Conservation (phyloP, 345 rosid genomes). For the Moricandia arvensis region DNA sequence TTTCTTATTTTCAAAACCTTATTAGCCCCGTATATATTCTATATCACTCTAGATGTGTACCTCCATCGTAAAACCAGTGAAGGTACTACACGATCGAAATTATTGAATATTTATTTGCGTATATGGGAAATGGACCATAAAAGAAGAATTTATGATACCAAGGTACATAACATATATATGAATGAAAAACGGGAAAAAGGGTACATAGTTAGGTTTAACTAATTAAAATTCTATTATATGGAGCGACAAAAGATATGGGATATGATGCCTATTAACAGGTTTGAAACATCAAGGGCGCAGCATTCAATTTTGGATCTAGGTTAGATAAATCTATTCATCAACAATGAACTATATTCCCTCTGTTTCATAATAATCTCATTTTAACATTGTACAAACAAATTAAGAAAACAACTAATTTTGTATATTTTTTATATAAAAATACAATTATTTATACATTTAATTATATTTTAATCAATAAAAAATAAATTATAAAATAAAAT, state of each 20-base stretch:
- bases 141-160: background rate
- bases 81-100: background rate
- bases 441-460: too few species aligned
- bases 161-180: background rate
- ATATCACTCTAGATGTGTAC: background rate
- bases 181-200: too few species aligned
- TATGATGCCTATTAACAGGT: background rate
- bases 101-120: background rate
- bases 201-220: background rate
- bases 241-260: background rate
- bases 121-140: background rate
- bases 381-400: too few species aligned
- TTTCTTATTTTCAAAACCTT: background rate
- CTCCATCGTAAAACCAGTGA: background rate
- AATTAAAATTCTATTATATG: background rate
- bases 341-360: too few species aligned
- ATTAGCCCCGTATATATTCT: background rate
- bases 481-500: too few species aligned
- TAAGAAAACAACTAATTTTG: too few species aligned
- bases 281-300: background rate
- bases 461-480: too few species aligned
- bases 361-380: too few species aligned
- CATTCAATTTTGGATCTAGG: background rate
- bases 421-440: too few species aligned
- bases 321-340: too few species aligned